Evolutionary conservation across 352 stramenopile genomes (phyloP).

Genomic region (Pythium rhizo-oryzae): DNA sequence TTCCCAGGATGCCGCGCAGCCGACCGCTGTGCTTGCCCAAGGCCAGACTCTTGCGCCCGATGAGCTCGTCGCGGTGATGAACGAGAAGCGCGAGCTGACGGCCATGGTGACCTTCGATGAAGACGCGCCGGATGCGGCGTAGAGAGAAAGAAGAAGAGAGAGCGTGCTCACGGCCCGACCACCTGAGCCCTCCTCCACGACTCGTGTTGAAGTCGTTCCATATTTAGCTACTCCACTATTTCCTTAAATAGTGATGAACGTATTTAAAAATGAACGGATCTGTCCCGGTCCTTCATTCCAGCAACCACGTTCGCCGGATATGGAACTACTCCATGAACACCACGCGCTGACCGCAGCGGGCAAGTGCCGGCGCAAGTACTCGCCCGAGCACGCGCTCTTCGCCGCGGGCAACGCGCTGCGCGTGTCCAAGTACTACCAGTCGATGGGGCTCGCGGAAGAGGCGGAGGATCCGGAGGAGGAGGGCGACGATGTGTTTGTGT

Average conservation of each 20-base stretch:
- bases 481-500: constrained; percentile 34
- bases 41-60: no score
- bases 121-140: neutral
- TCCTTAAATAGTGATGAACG: constrained; percentile 8
- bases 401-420: constrained; percentile 46
- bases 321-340: no score
- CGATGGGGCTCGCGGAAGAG: constrained; percentile 9
- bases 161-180: no score
- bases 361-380: constrained; percentile 55
- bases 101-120: constrained; percentile 4
- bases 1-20: neutral
- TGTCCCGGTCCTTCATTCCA: no score
- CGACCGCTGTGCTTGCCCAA: no score
- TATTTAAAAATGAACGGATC: no score
- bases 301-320: no score
- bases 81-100: neutral
- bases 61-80: neutral
- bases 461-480: neutral
- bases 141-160: neutral
- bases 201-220: constrained; percentile 4
- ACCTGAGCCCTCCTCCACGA: no score
- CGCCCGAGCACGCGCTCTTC: constrained; percentile 55
- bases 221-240: constrained; percentile 18
- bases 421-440: constrained; percentile 48
- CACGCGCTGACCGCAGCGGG: constrained; percentile 36